Conservation (phyloP, 305 asterid genomes). For the Fraxinus platypoda region DNA sequence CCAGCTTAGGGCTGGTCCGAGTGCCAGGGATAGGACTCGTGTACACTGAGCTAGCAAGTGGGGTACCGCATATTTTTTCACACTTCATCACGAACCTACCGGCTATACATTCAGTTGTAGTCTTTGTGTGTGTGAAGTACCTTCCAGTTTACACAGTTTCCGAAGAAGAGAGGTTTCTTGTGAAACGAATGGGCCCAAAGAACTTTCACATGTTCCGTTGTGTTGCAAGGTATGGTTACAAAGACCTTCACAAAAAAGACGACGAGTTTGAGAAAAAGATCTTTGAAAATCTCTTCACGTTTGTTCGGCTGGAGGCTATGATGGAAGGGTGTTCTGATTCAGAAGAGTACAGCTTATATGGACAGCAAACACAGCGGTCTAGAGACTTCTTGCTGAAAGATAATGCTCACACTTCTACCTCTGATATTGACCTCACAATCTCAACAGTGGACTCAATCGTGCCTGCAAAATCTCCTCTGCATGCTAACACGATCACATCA, state of each 20-base stretch:
- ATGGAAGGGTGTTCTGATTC: conserved; percentile 97
- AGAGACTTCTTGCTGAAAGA: conserved; percentile 37
- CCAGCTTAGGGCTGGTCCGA: conserved; percentile 91
- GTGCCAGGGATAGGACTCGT: conserved; percentile 97
- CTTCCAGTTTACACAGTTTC: conserved; percentile 96
- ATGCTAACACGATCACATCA: conserved; percentile 35
- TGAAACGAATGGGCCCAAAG: conserved; percentile 89
- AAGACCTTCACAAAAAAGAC: conserved; percentile 84
- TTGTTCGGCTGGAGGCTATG: conserved; percentile 84
- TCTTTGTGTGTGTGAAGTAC: conserved; percentile 85
- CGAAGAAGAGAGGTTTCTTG: conserved; percentile 78
- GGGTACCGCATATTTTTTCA: conserved; percentile 90
- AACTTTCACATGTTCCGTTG: conserved; percentile 90
- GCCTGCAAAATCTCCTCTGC: conserved; percentile 49
- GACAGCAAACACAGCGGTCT: conserved; percentile 68
- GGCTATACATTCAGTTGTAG: conserved; percentile 82
- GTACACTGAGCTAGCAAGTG: conserved; percentile 94
- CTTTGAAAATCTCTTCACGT: conserved; percentile 61
- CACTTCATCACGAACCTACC: conserved; percentile 94
- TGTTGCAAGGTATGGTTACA: conserved; percentile 93
- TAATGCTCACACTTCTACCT: conserved; percentile 32
- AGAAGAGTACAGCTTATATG: conserved; percentile 76
- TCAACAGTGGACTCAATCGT: conserved; percentile 70
- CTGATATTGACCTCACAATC: conserved; percentile 43
- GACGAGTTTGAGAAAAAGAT: conserved; percentile 87